Evolutionary conservation across 192 early-diverging fungal species (phyloP).

Genomic region (Rhizophagus clarus): DNA sequence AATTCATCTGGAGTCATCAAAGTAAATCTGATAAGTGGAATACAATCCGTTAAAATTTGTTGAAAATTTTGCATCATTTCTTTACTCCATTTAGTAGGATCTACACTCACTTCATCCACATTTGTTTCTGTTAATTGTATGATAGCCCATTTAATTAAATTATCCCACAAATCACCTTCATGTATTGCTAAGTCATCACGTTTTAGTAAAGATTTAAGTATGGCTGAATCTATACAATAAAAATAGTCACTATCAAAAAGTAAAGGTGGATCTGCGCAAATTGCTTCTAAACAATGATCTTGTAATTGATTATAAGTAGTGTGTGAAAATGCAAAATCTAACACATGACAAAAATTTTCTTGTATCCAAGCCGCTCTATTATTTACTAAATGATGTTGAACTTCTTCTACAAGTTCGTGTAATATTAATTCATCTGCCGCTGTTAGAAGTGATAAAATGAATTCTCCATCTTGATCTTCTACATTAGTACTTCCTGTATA

Average conservation of each 20-base stretch:
- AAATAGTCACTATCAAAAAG: constrained; percentile 13
- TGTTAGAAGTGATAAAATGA: background rate
- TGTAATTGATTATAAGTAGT: background rate
- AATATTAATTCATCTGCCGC: constrained; percentile 25
- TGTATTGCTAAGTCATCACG: constrained; percentile 12
- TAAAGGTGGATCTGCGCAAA: constrained; percentile 9
- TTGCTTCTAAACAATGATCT: constrained; percentile 6
- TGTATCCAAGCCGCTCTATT: background rate
- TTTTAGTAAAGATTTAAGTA: background rate
- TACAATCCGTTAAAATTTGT: background rate
- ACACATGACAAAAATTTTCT: constrained; percentile 15
- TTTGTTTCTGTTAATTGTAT: background rate
- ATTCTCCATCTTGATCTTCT: constrained; percentile 1
- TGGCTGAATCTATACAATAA: background rate
- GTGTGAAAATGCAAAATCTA: background rate
- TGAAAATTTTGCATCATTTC: constrained; percentile 2
- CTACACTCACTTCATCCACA: background rate
- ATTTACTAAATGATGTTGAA: constrained; percentile 19
- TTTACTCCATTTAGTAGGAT: background rate
- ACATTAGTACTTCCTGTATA: constrained; percentile 17
- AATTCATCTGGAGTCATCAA: constrained; percentile 8
- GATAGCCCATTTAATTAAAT: constrained; percentile 12
- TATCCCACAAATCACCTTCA: constrained; percentile 15
- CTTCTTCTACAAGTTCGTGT: background rate
- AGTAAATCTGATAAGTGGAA: constrained; percentile 27